Evolutionary conservation across 2,329 filamentous ascomycete species (phyloP).

Genomic region (Penicillium sp.): DNA sequence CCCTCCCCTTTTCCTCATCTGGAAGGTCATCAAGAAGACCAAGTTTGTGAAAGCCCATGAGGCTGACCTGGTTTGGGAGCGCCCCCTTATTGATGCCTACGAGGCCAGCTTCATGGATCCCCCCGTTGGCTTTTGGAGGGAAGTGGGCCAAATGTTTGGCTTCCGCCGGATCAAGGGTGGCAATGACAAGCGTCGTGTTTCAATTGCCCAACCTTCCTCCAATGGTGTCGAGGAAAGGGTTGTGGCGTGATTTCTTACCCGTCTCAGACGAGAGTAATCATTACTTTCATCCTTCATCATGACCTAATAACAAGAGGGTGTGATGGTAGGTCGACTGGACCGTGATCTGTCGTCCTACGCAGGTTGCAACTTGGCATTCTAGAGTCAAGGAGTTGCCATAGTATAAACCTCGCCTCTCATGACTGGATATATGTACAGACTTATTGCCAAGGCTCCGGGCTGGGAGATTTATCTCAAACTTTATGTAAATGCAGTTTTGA

Average conservation of each 20-base stretch:
- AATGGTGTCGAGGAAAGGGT: neutral
- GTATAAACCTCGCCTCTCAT: neutral
- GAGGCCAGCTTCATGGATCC: constrained; percentile 58
- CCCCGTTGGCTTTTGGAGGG: constrained; percentile 62
- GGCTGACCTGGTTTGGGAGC: constrained; percentile 66
- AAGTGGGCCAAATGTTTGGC: constrained; percentile 57
- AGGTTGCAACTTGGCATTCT: neutral
- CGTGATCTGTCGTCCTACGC: neutral
- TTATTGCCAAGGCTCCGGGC: neutral
- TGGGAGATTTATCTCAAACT: no score
- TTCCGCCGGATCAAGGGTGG: constrained; percentile 26
- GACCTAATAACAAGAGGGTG: neutral
- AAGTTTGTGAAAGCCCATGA: constrained; percentile 60
- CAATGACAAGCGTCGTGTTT: constrained; percentile 25
- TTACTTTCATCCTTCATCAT: neutral
- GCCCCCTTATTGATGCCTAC: constrained; percentile 65
- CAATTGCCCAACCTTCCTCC: constrained; percentile 26
- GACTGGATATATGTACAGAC: constrained; percentile 1
- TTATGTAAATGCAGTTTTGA: no score
- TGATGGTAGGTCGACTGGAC: neutral
- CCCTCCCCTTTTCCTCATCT: constrained; percentile 61
- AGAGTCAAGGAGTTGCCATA: neutral
- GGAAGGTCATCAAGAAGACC: constrained; percentile 69
- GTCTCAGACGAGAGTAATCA: neutral
- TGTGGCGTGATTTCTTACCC: neutral